Percentiles rank a stretch among this genome's conserved stretches.
phyloP scores from a whole-genome alignment of 2,329 filamentous ascomycete species.

The Scopulariopsis brevicaulis region DNA sequence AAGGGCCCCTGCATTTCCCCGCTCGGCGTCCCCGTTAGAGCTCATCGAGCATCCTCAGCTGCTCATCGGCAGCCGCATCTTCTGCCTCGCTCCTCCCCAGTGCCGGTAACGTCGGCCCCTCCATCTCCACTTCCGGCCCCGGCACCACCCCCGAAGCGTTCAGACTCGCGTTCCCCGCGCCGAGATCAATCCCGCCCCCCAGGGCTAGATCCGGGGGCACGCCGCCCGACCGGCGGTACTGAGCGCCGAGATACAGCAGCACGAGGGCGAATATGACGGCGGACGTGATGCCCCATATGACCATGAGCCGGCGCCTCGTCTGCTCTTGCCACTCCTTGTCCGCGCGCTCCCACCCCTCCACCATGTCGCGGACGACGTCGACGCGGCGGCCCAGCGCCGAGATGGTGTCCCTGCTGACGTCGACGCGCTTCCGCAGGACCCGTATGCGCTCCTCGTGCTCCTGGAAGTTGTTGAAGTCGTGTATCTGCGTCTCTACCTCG shows the following conservation, averaged over 20 bases:
- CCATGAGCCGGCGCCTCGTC: conserved; percentile 50
- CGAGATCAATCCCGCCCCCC: not conserved
- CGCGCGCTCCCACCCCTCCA: conserved; percentile 56
- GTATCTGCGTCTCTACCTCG: conserved; percentile 50
- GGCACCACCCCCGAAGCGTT: not conserved
- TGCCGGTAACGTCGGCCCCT: not conserved
- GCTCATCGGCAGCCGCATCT: conserved; percentile 15
- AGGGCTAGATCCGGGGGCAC: not conserved
- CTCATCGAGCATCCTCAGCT: conserved; percentile 33
- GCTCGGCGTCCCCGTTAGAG: conserved; percentile 18
- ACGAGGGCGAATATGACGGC: conserved; percentile 33
- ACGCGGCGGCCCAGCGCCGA: conserved; percentile 50
- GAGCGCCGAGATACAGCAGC: conserved; percentile 13
- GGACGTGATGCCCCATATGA: conserved; percentile 50
- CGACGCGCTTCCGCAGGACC: conserved; percentile 49
- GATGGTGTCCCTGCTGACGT: conserved; percentile 46
- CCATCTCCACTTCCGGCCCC: not conserved
- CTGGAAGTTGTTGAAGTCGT: conserved; percentile 49
- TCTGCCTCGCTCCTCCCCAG: not conserved
- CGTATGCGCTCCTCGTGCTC: conserved; percentile 53
- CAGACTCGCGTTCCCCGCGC: not conserved
- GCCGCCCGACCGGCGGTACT: not conserved
- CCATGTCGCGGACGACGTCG: conserved; percentile 47
- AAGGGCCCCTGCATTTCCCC: not conserved
- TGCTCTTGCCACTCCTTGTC: conserved; percentile 59